These are phyloP conservation scores for Parietaria judaica DNA, from an alignment of 306 rosid genomes.

Conservation along the genomic window DNA sequence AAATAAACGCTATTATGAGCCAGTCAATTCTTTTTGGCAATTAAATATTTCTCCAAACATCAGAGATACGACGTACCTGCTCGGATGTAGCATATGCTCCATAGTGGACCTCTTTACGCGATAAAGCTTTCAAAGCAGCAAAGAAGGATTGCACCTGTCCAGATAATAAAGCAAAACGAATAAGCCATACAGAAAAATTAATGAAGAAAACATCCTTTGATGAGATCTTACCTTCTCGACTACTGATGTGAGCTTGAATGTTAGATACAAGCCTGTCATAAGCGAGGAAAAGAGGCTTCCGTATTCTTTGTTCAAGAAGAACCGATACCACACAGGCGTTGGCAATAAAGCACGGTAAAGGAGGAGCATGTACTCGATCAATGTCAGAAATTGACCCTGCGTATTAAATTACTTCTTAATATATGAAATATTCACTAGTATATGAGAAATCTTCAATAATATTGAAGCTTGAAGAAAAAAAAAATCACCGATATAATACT, in stretches of 20 bases:
- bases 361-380: constrained; percentile 68
- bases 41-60: neutral
- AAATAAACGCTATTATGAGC: too few species aligned
- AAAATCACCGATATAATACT: neutral
- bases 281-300: constrained; percentile 84
- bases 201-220: neutral
- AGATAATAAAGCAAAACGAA: constrained; percentile 1
- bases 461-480: neutral
- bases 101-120: constrained; percentile 95
- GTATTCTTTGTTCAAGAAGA: constrained; percentile 88
- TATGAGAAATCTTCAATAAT: constrained; percentile 18
- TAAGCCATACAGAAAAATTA: neutral
- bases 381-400: constrained; percentile 85
- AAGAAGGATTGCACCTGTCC: constrained; percentile 88
- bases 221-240: constrained; percentile 58
- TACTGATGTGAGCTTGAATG: constrained; percentile 80
- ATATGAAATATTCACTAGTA: constrained; percentile 17
- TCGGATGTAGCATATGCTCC: constrained; percentile 96
- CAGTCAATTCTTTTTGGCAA: too few species aligned
- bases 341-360: constrained; percentile 85
- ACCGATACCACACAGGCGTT: constrained; percentile 86
- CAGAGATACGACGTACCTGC: constrained; percentile 50
- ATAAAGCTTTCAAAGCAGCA: constrained; percentile 76
- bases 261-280: constrained; percentile 80
- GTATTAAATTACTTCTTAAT: constrained; percentile 14